Base-by-base conservation (phyloP, 192 early-diverging fungal species). In the Helicostylum pulchrum region DNA sequence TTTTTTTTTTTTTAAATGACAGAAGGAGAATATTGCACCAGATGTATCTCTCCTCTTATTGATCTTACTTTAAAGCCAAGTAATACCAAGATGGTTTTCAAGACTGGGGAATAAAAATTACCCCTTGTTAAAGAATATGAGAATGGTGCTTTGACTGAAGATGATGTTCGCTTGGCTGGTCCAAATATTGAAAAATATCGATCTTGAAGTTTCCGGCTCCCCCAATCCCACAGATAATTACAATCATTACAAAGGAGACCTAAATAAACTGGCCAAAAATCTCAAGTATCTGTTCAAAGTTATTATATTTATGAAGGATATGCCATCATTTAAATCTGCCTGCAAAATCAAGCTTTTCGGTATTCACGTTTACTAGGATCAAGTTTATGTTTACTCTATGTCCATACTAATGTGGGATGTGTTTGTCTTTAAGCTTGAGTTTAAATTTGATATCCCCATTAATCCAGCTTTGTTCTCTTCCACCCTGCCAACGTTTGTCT, bases 121-220 rank as follows among this genome's bases (percentile, higher is more conserved):
- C 32, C 4, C 1, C 8, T 55, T 17, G 15, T n/a, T 7, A 55
- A 39, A 7, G 32, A 55, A 19, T 55, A 55, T 34, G 53, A 55
- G 34, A 55, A 36, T 19, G 19, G 32, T 55, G 2, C 53, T 34
- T 36, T 55, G 15, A 55, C 31, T 32, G 53, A 55, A n/a, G 53
- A 55, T 36, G 34, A 55, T 36, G 34, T 14, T n/a, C 15, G 34
- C 3, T 36, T 55, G 2, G 34, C 53, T 55, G 53, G 17, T 36
- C 7, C 34, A 4, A 55, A 36, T n/a, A 55, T 55, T 30, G 53
- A 55, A 36, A 14, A 36, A 14, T n/a, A 14, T n/a, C 0, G 39
- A 36, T 55, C 17, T 19, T 36, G 53, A 55, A 31, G 53, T 55
- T 36, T 55, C 34, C n/a, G 53, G 53, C 17, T 36, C 53, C 30